Percentiles rank a stretch among this genome's conserved stretches.
These are phyloP conservation scores for Rutstroemia sydowiana DNA, from an alignment of 2,329 filamentous ascomycete species.

Conservation along the genomic window DNA sequence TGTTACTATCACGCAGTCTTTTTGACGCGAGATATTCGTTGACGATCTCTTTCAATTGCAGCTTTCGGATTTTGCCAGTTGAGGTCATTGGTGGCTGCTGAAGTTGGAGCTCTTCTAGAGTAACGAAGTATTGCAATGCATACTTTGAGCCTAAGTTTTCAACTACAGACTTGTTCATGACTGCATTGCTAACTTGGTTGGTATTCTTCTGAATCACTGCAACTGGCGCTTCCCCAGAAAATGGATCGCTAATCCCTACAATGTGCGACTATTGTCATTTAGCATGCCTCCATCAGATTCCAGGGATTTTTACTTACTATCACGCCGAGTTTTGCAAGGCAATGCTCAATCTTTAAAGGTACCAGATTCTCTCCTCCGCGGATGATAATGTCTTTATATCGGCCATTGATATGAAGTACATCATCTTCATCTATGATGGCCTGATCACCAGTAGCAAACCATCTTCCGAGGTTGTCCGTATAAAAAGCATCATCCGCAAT, in stretches of 20 bases:
- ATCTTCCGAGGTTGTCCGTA: constrained; percentile 23
- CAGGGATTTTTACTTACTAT: not conserved
- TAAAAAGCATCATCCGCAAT: constrained; percentile 51
- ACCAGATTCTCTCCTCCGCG: constrained; percentile 54
- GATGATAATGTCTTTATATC: constrained; percentile 67
- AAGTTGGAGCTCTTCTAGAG: not conserved
- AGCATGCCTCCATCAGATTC: not conserved
- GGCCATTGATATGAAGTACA: constrained; percentile 50
- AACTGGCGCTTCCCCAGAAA: not conserved
- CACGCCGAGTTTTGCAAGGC: constrained; percentile 32
- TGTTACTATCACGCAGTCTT: no score
- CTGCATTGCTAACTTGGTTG: not conserved
- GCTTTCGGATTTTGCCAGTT: not conserved
- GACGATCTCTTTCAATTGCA: not conserved
- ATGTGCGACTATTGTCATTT: not conserved
- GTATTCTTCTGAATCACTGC: not conserved
- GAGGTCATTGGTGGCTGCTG: not conserved
- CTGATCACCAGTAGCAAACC: constrained; percentile 49
- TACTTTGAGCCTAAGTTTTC: not conserved
- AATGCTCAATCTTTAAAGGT: constrained; percentile 64
- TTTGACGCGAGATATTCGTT: no score
- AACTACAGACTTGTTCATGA: not conserved
- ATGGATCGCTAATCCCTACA: not conserved
- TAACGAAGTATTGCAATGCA: not conserved
- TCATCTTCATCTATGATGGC: constrained; percentile 40